These are phyloP conservation scores for Aspergillus sp. DNA, from an alignment of 2,329 filamentous ascomycete genomes.

Conservation along the genomic window DNA sequence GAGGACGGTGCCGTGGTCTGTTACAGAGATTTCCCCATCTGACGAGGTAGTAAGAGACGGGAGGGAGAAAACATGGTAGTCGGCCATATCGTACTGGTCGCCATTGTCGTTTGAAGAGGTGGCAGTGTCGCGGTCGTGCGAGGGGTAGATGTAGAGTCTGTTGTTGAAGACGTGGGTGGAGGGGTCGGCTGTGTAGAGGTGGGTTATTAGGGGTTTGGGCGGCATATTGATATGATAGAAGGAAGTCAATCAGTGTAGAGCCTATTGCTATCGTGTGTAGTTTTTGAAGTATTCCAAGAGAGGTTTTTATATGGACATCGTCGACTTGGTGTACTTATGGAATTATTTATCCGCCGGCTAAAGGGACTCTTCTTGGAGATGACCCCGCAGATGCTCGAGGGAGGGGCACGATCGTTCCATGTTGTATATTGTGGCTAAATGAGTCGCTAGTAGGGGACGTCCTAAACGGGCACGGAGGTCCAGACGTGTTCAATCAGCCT, in stretches of 20 bases:
- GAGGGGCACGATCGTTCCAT: neutral
- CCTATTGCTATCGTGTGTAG: neutral
- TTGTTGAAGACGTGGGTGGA: conserved; percentile 77
- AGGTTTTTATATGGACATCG: too few species aligned
- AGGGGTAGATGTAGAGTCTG: conserved; percentile 76
- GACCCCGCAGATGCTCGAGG: too few species aligned
- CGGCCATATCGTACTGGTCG: conserved; percentile 80
- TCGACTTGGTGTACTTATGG: neutral
- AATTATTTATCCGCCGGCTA: conserved; percentile 5
- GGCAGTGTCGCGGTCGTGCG: conserved; percentile 73
- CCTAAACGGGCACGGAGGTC: neutral
- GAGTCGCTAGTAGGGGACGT: neutral
- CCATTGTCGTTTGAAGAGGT: conserved; percentile 80
- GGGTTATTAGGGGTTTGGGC: conserved; percentile 62
- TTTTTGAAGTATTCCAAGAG: neutral
- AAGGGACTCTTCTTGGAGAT: neutral
- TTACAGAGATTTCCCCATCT: conserved; percentile 57
- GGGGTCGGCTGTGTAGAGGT: conserved; percentile 77
- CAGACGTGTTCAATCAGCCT: neutral
- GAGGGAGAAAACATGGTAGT: conserved; percentile 76
- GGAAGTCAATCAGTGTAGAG: too few species aligned
- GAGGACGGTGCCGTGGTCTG: conserved; percentile 71
- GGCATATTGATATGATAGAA: conserved; percentile 2
- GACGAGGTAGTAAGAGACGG: neutral
- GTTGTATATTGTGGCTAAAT: neutral